Evolutionary conservation across 768 basidiomycete species (phyloP).

Genomic region (Scleroderma bovista): DNA sequence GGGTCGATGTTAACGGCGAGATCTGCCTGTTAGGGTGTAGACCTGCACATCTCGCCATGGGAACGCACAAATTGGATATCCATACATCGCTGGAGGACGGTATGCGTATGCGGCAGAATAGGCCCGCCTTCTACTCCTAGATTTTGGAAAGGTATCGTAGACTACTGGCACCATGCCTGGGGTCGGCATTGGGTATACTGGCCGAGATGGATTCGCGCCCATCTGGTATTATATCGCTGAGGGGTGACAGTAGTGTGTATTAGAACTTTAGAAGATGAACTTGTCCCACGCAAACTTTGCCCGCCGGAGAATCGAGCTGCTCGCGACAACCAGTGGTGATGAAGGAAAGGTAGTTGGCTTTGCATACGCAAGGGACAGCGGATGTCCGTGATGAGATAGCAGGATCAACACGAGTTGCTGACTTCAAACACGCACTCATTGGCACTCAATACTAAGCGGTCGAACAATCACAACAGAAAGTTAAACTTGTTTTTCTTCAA

Average conservation of each 20-base stretch:
- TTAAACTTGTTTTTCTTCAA: too few relatives aligned
- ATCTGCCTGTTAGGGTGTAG: conserved; percentile 9
- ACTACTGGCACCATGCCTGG: background rate
- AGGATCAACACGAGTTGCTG: background rate
- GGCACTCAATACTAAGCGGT: too few relatives aligned
- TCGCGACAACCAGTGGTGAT: too few relatives aligned
- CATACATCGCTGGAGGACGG: conserved; percentile 7
- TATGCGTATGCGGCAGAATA: conserved; percentile 13
- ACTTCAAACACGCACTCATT: background rate
- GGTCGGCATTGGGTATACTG: conserved; percentile 14
- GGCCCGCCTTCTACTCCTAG: conserved; percentile 10
- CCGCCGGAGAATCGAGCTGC: too few relatives aligned
- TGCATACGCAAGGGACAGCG: background rate
- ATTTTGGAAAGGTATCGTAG: background rate
- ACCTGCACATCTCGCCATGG: background rate
- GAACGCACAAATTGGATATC: conserved; percentile 22
- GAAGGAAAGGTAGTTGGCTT: background rate
- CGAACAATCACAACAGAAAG: too few relatives aligned
- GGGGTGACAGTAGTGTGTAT: too few relatives aligned
- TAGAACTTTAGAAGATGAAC: background rate
- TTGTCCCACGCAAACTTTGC: too few relatives aligned
- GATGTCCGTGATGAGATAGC: background rate
- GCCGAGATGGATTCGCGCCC: conserved; percentile 22
- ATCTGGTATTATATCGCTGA: too few relatives aligned
- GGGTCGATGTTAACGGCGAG: background rate